Conservation (phyloP, 805 yeast genomes). For the Wickerhamomyces hampshirensis region DNA sequence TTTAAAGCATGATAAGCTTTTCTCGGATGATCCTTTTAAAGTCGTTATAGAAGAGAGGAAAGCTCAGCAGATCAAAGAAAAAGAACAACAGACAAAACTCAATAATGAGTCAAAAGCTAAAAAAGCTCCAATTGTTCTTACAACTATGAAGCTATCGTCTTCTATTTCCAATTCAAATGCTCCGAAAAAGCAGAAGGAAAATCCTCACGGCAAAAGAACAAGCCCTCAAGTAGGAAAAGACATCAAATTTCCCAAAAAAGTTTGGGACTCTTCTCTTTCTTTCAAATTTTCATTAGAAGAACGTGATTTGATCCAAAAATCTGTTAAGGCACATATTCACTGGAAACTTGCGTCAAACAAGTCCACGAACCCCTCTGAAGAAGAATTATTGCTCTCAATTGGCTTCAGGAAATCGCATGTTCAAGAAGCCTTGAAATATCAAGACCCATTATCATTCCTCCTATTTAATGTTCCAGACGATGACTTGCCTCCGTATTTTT, state of each 20-base stretch:
- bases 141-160: slow-evolving; percentile 16
- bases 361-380: slow-evolving; percentile 4
- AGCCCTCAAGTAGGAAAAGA: no score
- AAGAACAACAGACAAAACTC: slow-evolving; percentile 40
- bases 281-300: slow-evolving; percentile 64
- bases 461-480: slow-evolving; percentile 91
- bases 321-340: slow-evolving; percentile 50
- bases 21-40: slow-evolving; percentile 72
- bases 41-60: slow-evolving; percentile 57
- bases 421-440: slow-evolving; percentile 62
- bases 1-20: slow-evolving; percentile 44
- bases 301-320: slow-evolving; percentile 56
- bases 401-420: slow-evolving; percentile 73
- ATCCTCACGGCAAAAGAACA: no score
- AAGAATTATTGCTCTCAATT: slow-evolving; percentile 31
- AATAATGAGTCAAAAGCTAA: slow-evolving; percentile 48
- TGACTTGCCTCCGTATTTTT: slow-evolving; percentile 69
- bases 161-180: neutral
- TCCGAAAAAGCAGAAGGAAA: slow-evolving; percentile 6
- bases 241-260: slow-evolving; percentile 41
- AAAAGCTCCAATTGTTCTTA: slow-evolving; percentile 42
- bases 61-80: slow-evolving; percentile 34
- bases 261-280: slow-evolving; percentile 67
- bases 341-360: slow-evolving; percentile 36
- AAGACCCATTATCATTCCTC: slow-evolving; percentile 44